Conservation (phyloP, 2,329 filamentous ascomycete genomes). For the Fusarium tricinctum region DNA sequence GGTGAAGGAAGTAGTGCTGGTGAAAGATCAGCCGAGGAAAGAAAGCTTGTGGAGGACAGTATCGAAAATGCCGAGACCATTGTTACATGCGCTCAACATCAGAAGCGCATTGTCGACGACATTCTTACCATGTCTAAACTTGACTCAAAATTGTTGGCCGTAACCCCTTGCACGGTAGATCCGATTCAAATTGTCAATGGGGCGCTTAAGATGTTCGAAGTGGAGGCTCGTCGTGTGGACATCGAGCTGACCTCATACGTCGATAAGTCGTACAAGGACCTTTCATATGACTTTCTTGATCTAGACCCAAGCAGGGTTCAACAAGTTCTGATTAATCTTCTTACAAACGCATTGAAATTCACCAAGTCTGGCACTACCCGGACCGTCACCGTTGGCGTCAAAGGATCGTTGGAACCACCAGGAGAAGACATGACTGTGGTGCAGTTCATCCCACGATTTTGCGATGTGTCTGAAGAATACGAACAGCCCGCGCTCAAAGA, state of each 20-base stretch:
- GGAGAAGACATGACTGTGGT: slow-evolving; percentile 62
- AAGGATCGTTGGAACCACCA: slow-evolving; percentile 59
- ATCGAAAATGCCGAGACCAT: slow-evolving; percentile 84
- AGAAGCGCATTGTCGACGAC: slow-evolving; percentile 84
- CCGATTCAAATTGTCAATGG: slow-evolving; percentile 75
- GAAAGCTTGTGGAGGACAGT: slow-evolving; percentile 68
- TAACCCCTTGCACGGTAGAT: slow-evolving; percentile 78
- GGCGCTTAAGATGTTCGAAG: slow-evolving; percentile 83
- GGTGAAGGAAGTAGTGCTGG: slow-evolving; percentile 8
- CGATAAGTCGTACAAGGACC: slow-evolving; percentile 70
- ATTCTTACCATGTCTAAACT: slow-evolving; percentile 81
- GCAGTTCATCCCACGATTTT: slow-evolving; percentile 72
- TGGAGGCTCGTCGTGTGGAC: slow-evolving; percentile 77
- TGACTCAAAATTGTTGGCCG: slow-evolving; percentile 79
- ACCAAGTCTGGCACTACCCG: slow-evolving; percentile 74
- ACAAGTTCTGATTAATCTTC: slow-evolving; percentile 84
- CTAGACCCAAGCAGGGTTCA: slow-evolving; percentile 81
- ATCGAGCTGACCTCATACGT: slow-evolving; percentile 76
- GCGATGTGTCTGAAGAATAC: slow-evolving; percentile 59
- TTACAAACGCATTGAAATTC: slow-evolving; percentile 87
- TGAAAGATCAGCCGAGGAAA: slow-evolving; percentile 54
- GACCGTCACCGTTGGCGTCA: slow-evolving; percentile 65
- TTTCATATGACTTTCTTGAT: slow-evolving; percentile 74
- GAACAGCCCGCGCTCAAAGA: slow-evolving; percentile 52
- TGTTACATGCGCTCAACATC: slow-evolving; percentile 81